These are phyloP conservation scores for Miscanthus lutarioriparius DNA, from an alignment of 176 grass and related monocot species.

Conservation along the genomic window DNA sequence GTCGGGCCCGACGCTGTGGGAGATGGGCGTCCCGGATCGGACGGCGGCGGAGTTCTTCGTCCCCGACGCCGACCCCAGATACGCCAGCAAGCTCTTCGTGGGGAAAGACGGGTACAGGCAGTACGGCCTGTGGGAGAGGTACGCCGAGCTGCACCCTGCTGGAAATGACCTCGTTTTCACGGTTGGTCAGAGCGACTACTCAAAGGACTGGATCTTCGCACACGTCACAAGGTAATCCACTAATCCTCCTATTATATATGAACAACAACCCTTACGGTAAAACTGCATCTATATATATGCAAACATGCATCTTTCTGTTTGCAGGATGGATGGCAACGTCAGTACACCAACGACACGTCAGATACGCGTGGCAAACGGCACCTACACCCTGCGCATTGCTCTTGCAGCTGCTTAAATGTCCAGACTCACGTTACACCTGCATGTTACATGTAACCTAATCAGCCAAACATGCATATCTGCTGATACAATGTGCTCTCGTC, in stretches of 20 bases:
- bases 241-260: too few relatives aligned
- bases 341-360: conserved; percentile 39
- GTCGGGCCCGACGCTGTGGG: conserved; percentile 68
- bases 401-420: conserved; percentile 51
- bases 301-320: too few relatives aligned
- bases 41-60: conserved; percentile 70
- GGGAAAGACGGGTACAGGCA: conserved; percentile 49
- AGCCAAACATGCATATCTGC: too few relatives aligned
- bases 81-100: conserved; percentile 44
- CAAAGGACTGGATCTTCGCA: conserved; percentile 81
- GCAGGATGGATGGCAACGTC: conserved; percentile 29
- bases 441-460: too few relatives aligned
- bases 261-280: too few relatives aligned
- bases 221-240: conserved; percentile 48
- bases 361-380: conserved; percentile 30
- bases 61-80: conserved; percentile 54
- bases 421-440: neutral
- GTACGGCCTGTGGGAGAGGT: conserved; percentile 91
- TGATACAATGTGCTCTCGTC: neutral
- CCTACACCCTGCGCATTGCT: conserved; percentile 48
- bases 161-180: conserved; percentile 47
- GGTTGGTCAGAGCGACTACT: conserved; percentile 50
- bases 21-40: conserved; percentile 76
- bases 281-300: too few relatives aligned
- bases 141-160: conserved; percentile 54